Evolutionary conservation across 2,329 filamentous ascomycete species (phyloP), one percentile per base, ranked within the genome.

Genomic region (Xylariaceae sp.): DNA sequence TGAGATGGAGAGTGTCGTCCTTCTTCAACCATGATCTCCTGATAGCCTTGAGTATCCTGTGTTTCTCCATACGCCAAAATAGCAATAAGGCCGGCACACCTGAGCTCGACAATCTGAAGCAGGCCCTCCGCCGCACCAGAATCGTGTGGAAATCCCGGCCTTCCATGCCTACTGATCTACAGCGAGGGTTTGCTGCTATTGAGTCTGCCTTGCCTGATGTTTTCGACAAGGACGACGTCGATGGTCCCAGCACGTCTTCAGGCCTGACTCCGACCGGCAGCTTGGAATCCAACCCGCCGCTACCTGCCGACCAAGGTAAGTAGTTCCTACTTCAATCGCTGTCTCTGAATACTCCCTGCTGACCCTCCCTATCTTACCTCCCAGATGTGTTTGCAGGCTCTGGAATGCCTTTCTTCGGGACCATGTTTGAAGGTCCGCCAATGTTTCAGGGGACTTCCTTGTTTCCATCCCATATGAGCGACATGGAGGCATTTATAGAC

Each of bases 21-120:
- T 41, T 48, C 33, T 41, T 48, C 14, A 41, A 45, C 5, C 43
- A 46, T 27, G 46, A 46, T 13, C 42, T 44, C 19, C 35, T 48
- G 3, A 18, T 48, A 4, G 46, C 46, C 19, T 40, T 38, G 11
- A 48, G 40, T 12, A 43, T 48, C 14, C 13, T 48, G 15, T 46
- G 46, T 17, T 48, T 48, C 29, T 41, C 46, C n/a, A 16, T 48
- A 4, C 41, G 40, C 11, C 36, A 40, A 23, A 41, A 48, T 28
- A 28, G 40, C 15, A 43, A 48, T 21, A 48, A 28, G 15, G 38
- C 46, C 4, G 35, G 38, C 26, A n/a, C 15, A 9, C 26, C 19
- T 11, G 46, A 46, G 21, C 32, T 46, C 17, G 14, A 12, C 21
- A 38, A 46, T 29, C 39, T 46, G n/a, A 41, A 43, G 31, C 31